Evolutionary conservation across 306 rosid genomes (phyloP).

Genomic region (Vicia sativa): DNA sequence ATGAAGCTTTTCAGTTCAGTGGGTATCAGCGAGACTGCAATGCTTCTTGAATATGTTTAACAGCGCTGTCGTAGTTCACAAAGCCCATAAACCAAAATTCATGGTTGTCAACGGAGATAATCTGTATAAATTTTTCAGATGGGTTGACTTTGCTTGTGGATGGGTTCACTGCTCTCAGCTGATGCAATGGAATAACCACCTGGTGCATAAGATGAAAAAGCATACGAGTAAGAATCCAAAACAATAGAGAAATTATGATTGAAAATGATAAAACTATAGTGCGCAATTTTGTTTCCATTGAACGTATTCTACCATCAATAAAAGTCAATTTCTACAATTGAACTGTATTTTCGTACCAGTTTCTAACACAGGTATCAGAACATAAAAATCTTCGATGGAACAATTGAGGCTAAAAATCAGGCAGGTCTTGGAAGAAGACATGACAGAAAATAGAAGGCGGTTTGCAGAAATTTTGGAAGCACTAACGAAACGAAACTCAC

Average conservation of each 20-base stretch:
- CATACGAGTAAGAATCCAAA: slow-evolving; percentile 12
- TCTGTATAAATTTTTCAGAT: slow-evolving; percentile 75
- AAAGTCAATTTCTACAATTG: too few relatives aligned
- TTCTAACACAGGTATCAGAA: too few relatives aligned
- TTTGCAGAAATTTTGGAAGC: too few relatives aligned
- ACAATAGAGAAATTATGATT: neutral
- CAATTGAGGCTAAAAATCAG: too few relatives aligned
- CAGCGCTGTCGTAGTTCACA: slow-evolving; percentile 83
- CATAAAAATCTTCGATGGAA: too few relatives aligned
- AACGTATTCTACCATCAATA: too few relatives aligned
- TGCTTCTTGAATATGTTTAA: slow-evolving; percentile 69
- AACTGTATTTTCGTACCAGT: too few relatives aligned
- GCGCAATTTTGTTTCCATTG: too few relatives aligned
- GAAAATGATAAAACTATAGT: neutral
- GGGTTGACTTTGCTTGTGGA: slow-evolving; percentile 79
- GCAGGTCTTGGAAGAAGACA: too few relatives aligned
- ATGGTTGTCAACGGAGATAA: slow-evolving; percentile 89
- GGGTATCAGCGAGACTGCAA: slow-evolving; percentile 54
- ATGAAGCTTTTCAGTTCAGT: slow-evolving; percentile 22
- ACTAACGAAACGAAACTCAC: too few relatives aligned
- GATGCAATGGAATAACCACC: slow-evolving; percentile 92
- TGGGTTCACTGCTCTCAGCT: slow-evolving; percentile 85
- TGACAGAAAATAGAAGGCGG: too few relatives aligned
- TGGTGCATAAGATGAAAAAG: slow-evolving; percentile 40
- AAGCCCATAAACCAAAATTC: slow-evolving; percentile 99